Evolutionary conservation across 352 stramenopile species (phyloP), one percentile per base, ranked within the genome.

Genomic region (Thalassiosira livingstoniorum): DNA sequence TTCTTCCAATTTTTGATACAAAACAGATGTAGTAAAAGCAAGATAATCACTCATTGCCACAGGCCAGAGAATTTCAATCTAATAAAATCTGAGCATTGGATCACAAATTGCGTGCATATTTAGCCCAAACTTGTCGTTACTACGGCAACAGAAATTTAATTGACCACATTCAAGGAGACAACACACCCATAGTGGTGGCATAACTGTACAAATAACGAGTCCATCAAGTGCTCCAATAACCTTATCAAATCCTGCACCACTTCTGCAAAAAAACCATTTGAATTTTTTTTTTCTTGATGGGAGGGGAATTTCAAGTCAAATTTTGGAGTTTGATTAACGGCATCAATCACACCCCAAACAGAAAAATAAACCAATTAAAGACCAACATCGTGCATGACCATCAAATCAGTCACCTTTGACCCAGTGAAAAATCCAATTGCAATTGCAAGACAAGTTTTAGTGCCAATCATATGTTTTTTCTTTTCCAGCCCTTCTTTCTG

Each of bases 41-140:
- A 77, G 32, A 35, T 70, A 77, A 32, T 77, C 57, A 51, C 29
- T 58, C 2, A 54, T 69, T 37, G 35, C 51, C 13, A n/a, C 68
- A 45, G 65, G 51, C 31, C 37, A 63, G 7, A 43, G 29, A 3
- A 74, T 74, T 7, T 51, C 47, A 15, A 32, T 53, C 65, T 45
- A 74, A 53, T n/a, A 11, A 37, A 74, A 43, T 64, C 35, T 18
- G 13, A 37, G 5, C 34, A 3, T 63, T 15, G 54, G 58, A 63
- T 79, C 58, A 45, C 54, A 68, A 39, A 69, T 53, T 4, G 51
- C 71, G 39, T 71, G 54, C 13, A 68, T 45, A 67, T 75, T 75
- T 15, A 75, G 4, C 15, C 76, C 74, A 66, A 64, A 79, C 43
- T 84, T 84, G 23, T 79, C 43, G 63, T 84, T 79, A 1, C 68